Conservation (phyloP, 495 filamentous ascomycete genomes). For the Bathelium albidoporum region DNA sequence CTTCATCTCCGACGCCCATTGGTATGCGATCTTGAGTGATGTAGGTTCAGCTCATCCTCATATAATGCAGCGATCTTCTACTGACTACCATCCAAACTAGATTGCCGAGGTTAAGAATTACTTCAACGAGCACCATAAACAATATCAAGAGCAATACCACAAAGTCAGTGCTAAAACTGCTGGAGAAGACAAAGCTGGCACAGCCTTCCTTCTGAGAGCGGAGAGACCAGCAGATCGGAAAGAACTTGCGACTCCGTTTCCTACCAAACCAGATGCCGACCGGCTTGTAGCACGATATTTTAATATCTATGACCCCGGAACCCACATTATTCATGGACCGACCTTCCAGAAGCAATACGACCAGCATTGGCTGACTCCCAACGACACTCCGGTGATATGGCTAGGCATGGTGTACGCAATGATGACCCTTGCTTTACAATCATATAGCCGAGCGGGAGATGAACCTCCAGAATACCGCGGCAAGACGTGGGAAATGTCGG, state of each 20-base stretch:
- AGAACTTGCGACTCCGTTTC: conserved; percentile 71
- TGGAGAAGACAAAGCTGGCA: conserved; percentile 26
- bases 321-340: conserved; percentile 77
- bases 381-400: conserved; percentile 74
- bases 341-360: conserved; percentile 81
- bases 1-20: conserved; percentile 88
- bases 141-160: conserved; percentile 50
- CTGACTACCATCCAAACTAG: conserved; percentile 33
- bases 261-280: conserved; percentile 69
- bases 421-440: conserved; percentile 81
- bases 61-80: not conserved
- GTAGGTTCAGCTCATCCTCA: conserved; percentile 33
- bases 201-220: conserved; percentile 63
- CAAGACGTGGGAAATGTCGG: conserved; percentile 50
- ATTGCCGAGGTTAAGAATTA: conserved; percentile 91
- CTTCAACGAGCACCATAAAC: conserved; percentile 61
- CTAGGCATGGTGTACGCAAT: conserved; percentile 80
- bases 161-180: conserved; percentile 56
- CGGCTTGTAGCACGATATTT: conserved; percentile 67
- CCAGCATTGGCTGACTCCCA: conserved; percentile 76
- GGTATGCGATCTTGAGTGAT: conserved; percentile 84
- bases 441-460: conserved; percentile 80
- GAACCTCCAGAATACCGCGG: conserved; percentile 72
- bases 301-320: conserved; percentile 59
- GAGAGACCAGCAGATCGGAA: conserved; percentile 53